Evolutionary conservation across 805 yeast genomes (phyloP), one percentile per base, ranked within the genome.

Genomic region (Diddensiella caesifluorescens): DNA sequence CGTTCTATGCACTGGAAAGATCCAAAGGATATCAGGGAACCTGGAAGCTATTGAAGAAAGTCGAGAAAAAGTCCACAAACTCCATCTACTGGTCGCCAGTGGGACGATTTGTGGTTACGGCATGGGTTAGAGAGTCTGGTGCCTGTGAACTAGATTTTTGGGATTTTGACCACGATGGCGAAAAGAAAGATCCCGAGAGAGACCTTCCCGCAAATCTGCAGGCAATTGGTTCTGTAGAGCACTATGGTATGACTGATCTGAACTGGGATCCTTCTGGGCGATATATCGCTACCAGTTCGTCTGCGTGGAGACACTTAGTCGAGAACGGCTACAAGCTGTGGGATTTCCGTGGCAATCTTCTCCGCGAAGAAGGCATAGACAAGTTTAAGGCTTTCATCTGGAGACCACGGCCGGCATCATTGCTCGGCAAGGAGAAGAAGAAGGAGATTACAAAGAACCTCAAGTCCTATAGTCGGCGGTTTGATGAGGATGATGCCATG

Each of bases 211-310:
- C 80, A 32, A 76, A 75, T 51, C 71, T 82, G 48, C 77, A 78
- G 59, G 71, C 73, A 54, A 66, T 90, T 49, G 77, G 74, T 46
- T 66, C 74, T 28, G 80, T 79, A 50, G 79, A 77, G 53, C 83
- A 73, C 59, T 71, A 75, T 42, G 94, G 95, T 48, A 74, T 88
- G 67, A 83, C 95, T 38, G 84, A 83, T 60, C 59, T 88, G 47
- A 71, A 79, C 40, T 92, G 98, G 98, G 98, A 92, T 65, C 90
- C 95, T 45, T 82, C 95, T 39, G 98, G 98, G 54, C 77, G 97
- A 66, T 88, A 73, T 62, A 70, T 90, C 41, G 82, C 90, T 37
- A 85, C 83, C 15, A 84, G 90, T 86, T 86, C 96, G 4, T 83
- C 95, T 16, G 62, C 75, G 33, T 82, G 94, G 86, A 76, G 83